Percentiles rank a stretch among this genome's conserved stretches.
Conservation (phyloP, 768 basidiomycete species). For the Nidularia pulvinata region DNA sequence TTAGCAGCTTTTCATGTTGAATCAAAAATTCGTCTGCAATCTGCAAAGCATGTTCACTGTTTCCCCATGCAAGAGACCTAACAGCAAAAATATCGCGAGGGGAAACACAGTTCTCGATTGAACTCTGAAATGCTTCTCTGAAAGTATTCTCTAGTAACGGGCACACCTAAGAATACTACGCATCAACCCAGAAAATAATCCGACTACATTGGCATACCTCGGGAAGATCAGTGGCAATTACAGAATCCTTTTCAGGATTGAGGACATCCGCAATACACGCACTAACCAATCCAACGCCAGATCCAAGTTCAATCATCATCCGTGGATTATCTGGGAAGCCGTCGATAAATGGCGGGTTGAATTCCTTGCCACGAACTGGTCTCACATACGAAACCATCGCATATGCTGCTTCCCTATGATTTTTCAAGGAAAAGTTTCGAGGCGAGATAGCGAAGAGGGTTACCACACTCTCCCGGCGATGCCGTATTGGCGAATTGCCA, state of each 20-base stretch:
- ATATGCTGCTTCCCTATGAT: conserved; percentile 74
- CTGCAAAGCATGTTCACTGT: conserved; percentile 31
- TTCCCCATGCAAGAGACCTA: conserved; percentile 74
- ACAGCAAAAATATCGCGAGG: conserved; percentile 31
- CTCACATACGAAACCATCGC: conserved; percentile 55
- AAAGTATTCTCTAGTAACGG: conserved; percentile 42
- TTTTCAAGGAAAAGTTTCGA: background rate
- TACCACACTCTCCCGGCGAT: conserved; percentile 90
- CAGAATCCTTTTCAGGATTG: conserved; percentile 34
- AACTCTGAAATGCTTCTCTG: background rate
- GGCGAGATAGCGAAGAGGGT: conserved; percentile 2
- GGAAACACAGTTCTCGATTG: background rate
- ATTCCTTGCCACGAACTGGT: conserved; percentile 31
- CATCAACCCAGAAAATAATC: background rate
- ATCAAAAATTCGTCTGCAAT: conserved; percentile 38
- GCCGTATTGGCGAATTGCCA: conserved; percentile 70
- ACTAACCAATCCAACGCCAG: conserved; percentile 71
- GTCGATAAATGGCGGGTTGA: conserved; percentile 52
- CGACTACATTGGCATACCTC: conserved; percentile 44
- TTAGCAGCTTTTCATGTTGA: conserved; percentile 21
- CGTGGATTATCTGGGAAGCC: conserved; percentile 12
- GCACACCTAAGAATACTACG: conserved; percentile 33
- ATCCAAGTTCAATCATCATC: conserved; percentile 74
- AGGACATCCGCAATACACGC: conserved; percentile 31
- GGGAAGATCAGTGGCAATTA: conserved; percentile 75